phyloP scores from a whole-genome alignment of 371 early-diverging fungal species.

The Mucor indicus region DNA sequence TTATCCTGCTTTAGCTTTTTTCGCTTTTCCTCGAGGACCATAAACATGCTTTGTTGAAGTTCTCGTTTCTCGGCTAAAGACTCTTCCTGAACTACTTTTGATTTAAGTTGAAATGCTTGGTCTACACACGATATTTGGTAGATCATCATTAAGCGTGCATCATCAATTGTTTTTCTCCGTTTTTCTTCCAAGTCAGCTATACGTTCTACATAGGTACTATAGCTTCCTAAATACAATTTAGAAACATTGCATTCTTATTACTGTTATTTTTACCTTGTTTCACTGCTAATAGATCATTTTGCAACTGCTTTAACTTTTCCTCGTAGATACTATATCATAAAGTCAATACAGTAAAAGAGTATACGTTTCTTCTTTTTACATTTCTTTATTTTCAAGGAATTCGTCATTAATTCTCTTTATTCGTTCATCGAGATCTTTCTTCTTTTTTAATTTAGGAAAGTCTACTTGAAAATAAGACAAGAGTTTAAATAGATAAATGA shows the following conservation, averaged over 20 bases:
- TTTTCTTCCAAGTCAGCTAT: conserved; percentile 9
- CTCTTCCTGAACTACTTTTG: conserved; percentile 8
- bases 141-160: conserved; percentile 17
- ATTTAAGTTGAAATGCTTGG: not conserved
- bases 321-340: conserved; percentile 10
- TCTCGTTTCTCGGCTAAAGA: conserved; percentile 11
- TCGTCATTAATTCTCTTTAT: conserved; percentile 12
- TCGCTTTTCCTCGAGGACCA: conserved; percentile 16
- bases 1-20: conserved; percentile 17
- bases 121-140: conserved; percentile 19
- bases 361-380: not conserved
- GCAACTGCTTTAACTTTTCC: conserved; percentile 13
- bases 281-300: conserved; percentile 7
- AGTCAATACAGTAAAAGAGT: no score
- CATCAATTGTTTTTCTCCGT: conserved; percentile 8
- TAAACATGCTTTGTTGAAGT: conserved; percentile 16
- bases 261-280: conserved; percentile 2
- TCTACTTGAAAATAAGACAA: not conserved
- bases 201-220: conserved; percentile 1
- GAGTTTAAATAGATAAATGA: no score
- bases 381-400: conserved; percentile 17
- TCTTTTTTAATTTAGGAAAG: conserved; percentile 6
- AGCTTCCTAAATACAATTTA: conserved; percentile 2
- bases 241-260: no score
- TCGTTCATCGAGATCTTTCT: conserved; percentile 12